Conservation (phyloP, 148 eudicot genomes). For the Nepenthes gracilis region DNA sequence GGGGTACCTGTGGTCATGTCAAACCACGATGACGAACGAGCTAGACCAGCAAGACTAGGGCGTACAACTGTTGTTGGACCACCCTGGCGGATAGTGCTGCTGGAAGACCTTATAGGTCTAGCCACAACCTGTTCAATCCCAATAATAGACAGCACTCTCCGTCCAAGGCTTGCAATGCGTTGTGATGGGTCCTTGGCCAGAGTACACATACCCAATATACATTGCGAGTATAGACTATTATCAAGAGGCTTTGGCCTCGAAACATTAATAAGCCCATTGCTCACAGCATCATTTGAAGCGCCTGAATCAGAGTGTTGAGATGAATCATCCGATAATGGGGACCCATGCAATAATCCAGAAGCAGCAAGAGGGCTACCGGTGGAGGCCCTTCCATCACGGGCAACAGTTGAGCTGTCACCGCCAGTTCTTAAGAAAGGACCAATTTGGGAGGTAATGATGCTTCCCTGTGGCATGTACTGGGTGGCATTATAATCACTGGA, state of each 20-base stretch:
- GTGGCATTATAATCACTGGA: conserved; percentile 62
- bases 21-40: conserved; percentile 91
- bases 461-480: conserved; percentile 47
- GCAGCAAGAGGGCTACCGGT: conserved; percentile 73
- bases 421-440: conserved; percentile 59
- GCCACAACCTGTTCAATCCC: conserved; percentile 87
- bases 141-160: conserved; percentile 62
- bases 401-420: conserved; percentile 42
- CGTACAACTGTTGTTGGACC: conserved; percentile 33
- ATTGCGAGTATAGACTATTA: conserved; percentile 57
- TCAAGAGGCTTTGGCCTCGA: conserved; percentile 62
- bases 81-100: conserved; percentile 31
- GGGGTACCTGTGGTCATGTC: conserved; percentile 77
- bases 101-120: conserved; percentile 45
- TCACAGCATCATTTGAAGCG: conserved; percentile 32
- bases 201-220: conserved; percentile 62
- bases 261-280: conserved; percentile 57
- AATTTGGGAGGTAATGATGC: conserved; percentile 52
- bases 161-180: conserved; percentile 71
- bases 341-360: conserved; percentile 80
- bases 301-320: conserved; percentile 94
- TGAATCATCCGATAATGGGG: conserved; percentile 88
- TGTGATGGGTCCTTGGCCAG: conserved; percentile 96
- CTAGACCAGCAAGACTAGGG: conserved; percentile 59
- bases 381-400: conserved; percentile 73